phyloP scores from a whole-genome alignment of 2,329 filamentous ascomycete genomes.

The Elsinoe perseae region DNA sequence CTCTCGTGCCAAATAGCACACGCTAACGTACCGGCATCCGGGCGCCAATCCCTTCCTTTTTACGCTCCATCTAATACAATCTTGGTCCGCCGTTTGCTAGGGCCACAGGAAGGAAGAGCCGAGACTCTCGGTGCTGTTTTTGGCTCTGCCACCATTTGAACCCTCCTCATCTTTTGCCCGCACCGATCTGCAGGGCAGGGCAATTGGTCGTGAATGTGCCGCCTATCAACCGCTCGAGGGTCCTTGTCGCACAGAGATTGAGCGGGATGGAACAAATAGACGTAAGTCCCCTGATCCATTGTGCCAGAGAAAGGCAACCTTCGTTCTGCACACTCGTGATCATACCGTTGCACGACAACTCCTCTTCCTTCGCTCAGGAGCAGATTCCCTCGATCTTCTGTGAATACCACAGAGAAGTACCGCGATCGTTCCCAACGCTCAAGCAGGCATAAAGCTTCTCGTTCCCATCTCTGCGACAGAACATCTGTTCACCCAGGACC shows the following conservation, averaged over 20 bases:
- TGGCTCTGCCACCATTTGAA: not conserved
- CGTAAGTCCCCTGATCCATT: not conserved
- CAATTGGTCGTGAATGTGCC: not conserved
- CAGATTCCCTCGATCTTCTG: not conserved
- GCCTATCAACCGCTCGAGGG: conserved; percentile 8
- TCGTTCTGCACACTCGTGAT: not conserved
- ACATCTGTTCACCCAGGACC: no score
- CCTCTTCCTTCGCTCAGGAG: conserved; percentile 9
- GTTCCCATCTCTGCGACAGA: not conserved
- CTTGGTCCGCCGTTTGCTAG: not conserved
- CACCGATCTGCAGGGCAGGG: conserved; percentile 9
- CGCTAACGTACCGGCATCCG: conserved; percentile 1
- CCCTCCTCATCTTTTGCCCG: not conserved
- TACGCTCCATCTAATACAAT: not conserved
- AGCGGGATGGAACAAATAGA: not conserved
- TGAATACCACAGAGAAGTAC: not conserved
- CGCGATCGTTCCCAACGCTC: not conserved
- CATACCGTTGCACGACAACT: not conserved
- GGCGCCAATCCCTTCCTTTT: conserved; percentile 2
- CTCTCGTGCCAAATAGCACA: conserved; percentile 1
- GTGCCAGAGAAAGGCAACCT: not conserved
- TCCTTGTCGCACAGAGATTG: not conserved
- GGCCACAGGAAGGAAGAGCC: conserved; percentile 7
- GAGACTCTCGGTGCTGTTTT: conserved; percentile 1
- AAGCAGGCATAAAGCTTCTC: not conserved